Conservation (phyloP, 1,284 basidiomycete genomes). For the Ceratorhiza oryzae-sativae region DNA sequence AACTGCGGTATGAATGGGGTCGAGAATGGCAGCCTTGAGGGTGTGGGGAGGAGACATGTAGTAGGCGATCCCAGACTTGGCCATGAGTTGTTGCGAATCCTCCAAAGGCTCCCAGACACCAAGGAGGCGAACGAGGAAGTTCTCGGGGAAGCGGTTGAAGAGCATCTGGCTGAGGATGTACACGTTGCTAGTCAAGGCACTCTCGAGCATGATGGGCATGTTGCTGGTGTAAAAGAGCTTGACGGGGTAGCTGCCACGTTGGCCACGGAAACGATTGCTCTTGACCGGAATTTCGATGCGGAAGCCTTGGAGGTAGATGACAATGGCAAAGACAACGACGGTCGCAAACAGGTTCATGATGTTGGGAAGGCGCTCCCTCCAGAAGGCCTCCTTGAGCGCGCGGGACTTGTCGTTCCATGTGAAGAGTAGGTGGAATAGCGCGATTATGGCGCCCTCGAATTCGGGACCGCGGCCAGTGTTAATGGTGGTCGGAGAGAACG, state of each 20-base stretch:
- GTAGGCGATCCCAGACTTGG: constrained; percentile 93
- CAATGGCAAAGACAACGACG: constrained; percentile 87
- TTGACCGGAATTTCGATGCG: constrained; percentile 98
- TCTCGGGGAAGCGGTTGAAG: constrained; percentile 86
- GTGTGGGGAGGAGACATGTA: constrained; percentile 98
- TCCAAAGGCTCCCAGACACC: constrained; percentile 98
- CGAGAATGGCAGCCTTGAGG: constrained; percentile 82
- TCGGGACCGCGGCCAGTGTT: constrained; percentile 98
- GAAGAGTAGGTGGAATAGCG: constrained; percentile 97
- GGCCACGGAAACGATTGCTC: constrained; percentile 94
- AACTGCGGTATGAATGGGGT: constrained; percentile 92
- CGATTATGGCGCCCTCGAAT: constrained; percentile 96
- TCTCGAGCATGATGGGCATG: constrained; percentile 99
- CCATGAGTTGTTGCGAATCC: constrained; percentile 90
- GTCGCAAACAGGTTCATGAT: constrained; percentile 98
- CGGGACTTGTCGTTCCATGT: constrained; percentile 99
- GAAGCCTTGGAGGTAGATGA: constrained; percentile 99
- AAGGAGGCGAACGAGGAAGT: constrained; percentile 88
- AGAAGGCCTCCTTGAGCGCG: constrained; percentile 97
- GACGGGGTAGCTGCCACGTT: constrained; percentile 93
- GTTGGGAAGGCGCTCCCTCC: constrained; percentile 95
- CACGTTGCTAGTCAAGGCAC: constrained; percentile 91
- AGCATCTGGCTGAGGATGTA: constrained; percentile 99
- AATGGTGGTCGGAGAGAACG: constrained; percentile 96
- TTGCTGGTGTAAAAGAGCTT: constrained; percentile 99